Percentiles rank a stretch among this genome's conserved stretches.
phyloP scores from a whole-genome alignment of 768 basidiomycete species.

The Pleurotus pulmonarius region DNA sequence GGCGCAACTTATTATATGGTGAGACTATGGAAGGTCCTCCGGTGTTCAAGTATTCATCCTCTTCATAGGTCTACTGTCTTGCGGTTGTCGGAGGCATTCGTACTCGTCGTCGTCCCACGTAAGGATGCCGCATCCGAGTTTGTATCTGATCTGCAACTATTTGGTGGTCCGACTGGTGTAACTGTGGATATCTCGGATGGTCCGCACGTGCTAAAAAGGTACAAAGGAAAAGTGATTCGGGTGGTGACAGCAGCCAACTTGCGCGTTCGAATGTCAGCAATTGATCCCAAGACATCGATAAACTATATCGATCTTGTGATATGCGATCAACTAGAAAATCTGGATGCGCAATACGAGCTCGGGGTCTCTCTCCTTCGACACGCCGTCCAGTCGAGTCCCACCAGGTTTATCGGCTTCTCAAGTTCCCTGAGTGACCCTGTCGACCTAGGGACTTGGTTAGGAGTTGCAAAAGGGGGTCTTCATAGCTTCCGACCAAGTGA shows the following conservation, averaged over 20 bases:
- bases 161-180: conserved; percentile 36
- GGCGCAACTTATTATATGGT: conserved; percentile 73
- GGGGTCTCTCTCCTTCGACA: conserved; percentile 69
- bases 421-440: conserved; percentile 76
- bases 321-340: conserved; percentile 81
- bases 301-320: conserved; percentile 61
- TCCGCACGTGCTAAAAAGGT: conserved; percentile 28
- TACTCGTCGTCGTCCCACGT: conserved; percentile 61
- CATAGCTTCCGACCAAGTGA: conserved; percentile 81
- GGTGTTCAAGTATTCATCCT: conserved; percentile 9
- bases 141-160: conserved; percentile 44
- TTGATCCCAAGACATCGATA: conserved; percentile 22
- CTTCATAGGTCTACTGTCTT: conserved; percentile 51
- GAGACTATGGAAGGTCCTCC: conserved; percentile 20
- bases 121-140: conserved; percentile 54
- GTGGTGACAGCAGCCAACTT: conserved; percentile 54
- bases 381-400: conserved; percentile 54
- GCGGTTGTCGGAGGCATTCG: conserved; percentile 44
- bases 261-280: conserved; percentile 36
- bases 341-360: conserved; percentile 81
- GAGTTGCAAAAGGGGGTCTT: conserved; percentile 56
- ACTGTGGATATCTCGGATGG: conserved; percentile 32
- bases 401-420: conserved; percentile 76
- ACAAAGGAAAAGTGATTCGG: conserved; percentile 44
- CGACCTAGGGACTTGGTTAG: conserved; percentile 82